Evolutionary conservation across 345 rosid species (phyloP).

Genomic region (Rhizophora apiculata): DNA sequence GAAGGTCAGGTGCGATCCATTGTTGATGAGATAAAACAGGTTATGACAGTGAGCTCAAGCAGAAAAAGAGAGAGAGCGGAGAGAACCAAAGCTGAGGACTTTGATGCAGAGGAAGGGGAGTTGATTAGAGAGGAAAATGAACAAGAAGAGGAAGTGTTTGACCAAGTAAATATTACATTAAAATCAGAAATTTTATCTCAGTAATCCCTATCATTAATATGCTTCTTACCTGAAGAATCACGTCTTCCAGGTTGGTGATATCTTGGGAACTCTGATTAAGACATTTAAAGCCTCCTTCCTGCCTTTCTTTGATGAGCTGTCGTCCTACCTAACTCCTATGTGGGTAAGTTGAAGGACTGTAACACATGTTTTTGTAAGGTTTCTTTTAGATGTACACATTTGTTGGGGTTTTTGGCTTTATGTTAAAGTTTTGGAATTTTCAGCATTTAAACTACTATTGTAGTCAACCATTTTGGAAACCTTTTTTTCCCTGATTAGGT

Average conservation of each 20-base stretch:
- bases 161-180: constrained; percentile 51
- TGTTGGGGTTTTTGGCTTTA: too few species aligned
- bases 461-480: too few species aligned
- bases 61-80: constrained; percentile 93
- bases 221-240: not conserved
- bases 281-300: constrained; percentile 80
- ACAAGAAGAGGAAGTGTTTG: constrained; percentile 99
- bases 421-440: too few species aligned
- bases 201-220: not conserved
- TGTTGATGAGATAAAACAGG: constrained; percentile 89
- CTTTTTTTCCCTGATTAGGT: too few species aligned
- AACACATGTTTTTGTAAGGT: too few species aligned
- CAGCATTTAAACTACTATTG: too few species aligned
- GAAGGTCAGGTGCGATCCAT: constrained; percentile 85
- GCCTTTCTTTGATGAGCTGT: constrained; percentile 86
- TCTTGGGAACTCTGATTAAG: constrained; percentile 88
- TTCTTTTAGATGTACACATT: too few species aligned
- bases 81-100: constrained; percentile 94
- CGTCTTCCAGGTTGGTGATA: constrained; percentile 73
- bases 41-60: constrained; percentile 92
- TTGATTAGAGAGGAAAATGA: constrained; percentile 98
- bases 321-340: constrained; percentile 91
- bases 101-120: constrained; percentile 97
- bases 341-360: constrained; percentile 61
- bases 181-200: not conserved